Evolutionary conservation across 345 rosid species (phyloP).

Genomic region (Combretum micranthum): DNA sequence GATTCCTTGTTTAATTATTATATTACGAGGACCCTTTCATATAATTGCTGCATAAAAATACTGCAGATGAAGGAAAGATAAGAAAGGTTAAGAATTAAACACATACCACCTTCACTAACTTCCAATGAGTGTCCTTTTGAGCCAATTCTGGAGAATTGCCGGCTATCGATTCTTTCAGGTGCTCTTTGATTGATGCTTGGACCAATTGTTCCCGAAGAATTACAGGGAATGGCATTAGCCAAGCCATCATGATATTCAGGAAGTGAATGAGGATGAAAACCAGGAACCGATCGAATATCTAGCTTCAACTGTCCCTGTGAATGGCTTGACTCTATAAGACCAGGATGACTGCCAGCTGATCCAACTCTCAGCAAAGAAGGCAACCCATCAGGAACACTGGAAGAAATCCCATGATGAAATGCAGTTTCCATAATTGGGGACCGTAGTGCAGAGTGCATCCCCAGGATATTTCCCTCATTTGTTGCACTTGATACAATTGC

Average conservation of each 20-base stretch:
- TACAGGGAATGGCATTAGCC: constrained; percentile 43
- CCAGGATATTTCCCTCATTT: constrained; percentile 53
- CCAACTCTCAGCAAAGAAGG: constrained; percentile 50
- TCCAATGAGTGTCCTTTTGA: constrained; percentile 28
- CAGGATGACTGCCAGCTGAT: constrained; percentile 48
- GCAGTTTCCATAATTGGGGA: constrained; percentile 57
- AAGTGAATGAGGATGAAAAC: constrained; percentile 67
- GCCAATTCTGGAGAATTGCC: constrained; percentile 37
- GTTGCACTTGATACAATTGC: constrained; percentile 32
- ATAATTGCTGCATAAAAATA: background rate
- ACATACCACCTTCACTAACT: constrained; percentile 14
- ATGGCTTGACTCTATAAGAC: constrained; percentile 42
- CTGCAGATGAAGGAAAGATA: background rate
- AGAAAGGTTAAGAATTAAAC: background rate
- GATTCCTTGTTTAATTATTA: no score
- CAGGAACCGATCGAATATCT: constrained; percentile 40
- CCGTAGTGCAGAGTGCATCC: constrained; percentile 31
- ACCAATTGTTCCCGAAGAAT: constrained; percentile 39
- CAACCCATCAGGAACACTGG: constrained; percentile 62
- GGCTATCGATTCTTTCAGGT: constrained; percentile 46
- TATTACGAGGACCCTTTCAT: no score
- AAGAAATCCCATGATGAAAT: constrained; percentile 35
- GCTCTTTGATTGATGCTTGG: constrained; percentile 32
- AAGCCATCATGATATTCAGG: constrained; percentile 66
- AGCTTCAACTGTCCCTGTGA: constrained; percentile 43